Evolutionary conservation across 352 stramenopile genomes (phyloP).

Genomic region (Ophiocytium majus): DNA sequence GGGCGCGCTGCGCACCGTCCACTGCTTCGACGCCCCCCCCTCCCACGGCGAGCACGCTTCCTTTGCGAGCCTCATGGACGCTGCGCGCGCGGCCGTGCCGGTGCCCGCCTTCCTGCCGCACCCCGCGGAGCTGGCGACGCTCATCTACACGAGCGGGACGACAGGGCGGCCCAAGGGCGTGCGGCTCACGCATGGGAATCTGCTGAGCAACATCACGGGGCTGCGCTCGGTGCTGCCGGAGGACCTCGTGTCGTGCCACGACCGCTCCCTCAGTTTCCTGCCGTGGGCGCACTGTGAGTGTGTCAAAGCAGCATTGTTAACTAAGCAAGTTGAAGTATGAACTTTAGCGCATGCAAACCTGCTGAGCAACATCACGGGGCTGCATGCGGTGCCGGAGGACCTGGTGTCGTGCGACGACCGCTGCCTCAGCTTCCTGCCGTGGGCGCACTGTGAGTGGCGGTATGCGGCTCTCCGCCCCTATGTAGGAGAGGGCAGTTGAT

Average conservation of each 20-base stretch:
- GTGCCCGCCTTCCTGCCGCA: constrained; percentile 26
- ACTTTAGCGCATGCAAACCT: constrained; percentile 71
- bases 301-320: constrained; percentile 29
- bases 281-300: constrained; percentile 73
- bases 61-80: neutral
- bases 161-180: constrained; percentile 63
- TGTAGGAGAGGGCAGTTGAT: too few species aligned
- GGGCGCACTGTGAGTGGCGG: constrained; percentile 70
- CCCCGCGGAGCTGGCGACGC: constrained; percentile 50
- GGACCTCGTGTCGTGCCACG: constrained; percentile 45
- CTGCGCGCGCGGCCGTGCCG: neutral
- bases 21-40: constrained; percentile 56
- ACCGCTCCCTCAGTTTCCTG: constrained; percentile 68
- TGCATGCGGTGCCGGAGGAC: constrained; percentile 59
- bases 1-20: constrained; percentile 45
- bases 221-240: constrained; percentile 59
- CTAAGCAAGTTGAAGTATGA: neutral
- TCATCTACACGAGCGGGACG: constrained; percentile 65
- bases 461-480: too few species aligned
- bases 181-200: constrained; percentile 74
- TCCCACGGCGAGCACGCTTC: neutral
- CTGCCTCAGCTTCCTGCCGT: constrained; percentile 72
- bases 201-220: constrained; percentile 67
- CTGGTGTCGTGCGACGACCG: constrained; percentile 51
- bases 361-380: constrained; percentile 66